phyloP scores from a whole-genome alignment of 345 rosid species.

The Hibiscus trionum region DNA sequence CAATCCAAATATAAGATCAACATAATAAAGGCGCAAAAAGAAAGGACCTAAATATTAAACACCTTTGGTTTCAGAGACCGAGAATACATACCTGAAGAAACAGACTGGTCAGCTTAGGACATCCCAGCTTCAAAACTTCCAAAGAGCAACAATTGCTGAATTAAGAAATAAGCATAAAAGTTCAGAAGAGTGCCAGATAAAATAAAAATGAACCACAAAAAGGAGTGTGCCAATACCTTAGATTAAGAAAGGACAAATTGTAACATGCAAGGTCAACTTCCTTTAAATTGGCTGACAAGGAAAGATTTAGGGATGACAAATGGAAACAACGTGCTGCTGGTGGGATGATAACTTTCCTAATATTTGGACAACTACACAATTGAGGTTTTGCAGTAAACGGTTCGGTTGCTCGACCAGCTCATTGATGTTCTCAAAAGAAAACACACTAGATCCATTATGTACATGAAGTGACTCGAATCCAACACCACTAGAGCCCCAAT shows the following conservation, averaged over 20 bases:
- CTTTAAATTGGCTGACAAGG: constrained; percentile 75
- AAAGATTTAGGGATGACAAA: constrained; percentile 74
- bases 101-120: constrained; percentile 77
- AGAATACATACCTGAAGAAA: constrained; percentile 62
- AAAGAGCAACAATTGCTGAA: constrained; percentile 76
- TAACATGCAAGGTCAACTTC: constrained; percentile 77
- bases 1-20: neutral
- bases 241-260: constrained; percentile 62
- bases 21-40: neutral
- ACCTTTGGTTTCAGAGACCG: neutral
- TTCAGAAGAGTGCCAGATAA: neutral
- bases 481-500: constrained; percentile 62
- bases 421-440: constrained; percentile 21
- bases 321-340: constrained; percentile 67
- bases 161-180: neutral
- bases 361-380: constrained; percentile 88
- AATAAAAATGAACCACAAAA: neutral
- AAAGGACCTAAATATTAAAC: neutral
- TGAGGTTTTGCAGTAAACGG: constrained; percentile 83
- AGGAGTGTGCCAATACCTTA: constrained; percentile 46
- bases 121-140: constrained; percentile 74
- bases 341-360: constrained; percentile 79
- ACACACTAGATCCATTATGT: constrained; percentile 16
- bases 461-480: constrained; percentile 30
- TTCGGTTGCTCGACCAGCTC: constrained; percentile 42